Base-by-base conservation (phyloP, 164 flowering plant species). In the Brasenia schreberi region DNA sequence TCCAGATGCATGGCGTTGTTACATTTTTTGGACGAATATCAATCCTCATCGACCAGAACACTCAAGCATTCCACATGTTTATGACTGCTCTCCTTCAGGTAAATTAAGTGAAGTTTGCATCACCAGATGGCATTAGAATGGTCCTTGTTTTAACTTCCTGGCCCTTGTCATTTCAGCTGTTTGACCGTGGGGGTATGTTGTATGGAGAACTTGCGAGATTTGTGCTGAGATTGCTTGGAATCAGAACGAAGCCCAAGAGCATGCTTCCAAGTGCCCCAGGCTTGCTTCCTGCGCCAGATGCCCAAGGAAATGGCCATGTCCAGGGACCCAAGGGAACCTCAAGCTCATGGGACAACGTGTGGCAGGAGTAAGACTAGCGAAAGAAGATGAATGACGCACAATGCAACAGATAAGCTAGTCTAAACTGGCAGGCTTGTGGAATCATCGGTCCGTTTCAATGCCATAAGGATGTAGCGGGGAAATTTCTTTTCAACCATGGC, bases 31-130 rank as follows among this genome's bases (percentile, higher is more conserved):
- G 97, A 23, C 83, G 97, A 68, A 74, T 93, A 64, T 67, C 98
- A 19, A 75, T 93, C 42, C 85, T 93, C 33, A 81, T 89, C 39
- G 95, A 93, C 74, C 95, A 93, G 76, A 90, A 90, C 67, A 87
- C 98, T 14, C 94, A 90, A 69, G 98, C 98, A n/a, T 83, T 88
- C 68, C 98, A 93, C 77, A 72, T 90, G 89, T 90, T 93, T 59
- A 90, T 93, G 91, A 62, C 95, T 49, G 98, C 98, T 0, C 87
- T 93, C 66, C 90, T 90, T 71, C 97, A 90, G 98, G 98, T 90
- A 68, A 61, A 18, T 61, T 18, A 49, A 49, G 56, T 49, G 56
- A 49, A 49, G 10, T 49, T 49, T 14, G 16, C 10, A 9, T 9
- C 16, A 49, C 56, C 16, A 14, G 16, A 9, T 49, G 56, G 16